phyloP scores from a whole-genome alignment of 2,329 filamentous ascomycete genomes.

The Calonectria naviculata region DNA sequence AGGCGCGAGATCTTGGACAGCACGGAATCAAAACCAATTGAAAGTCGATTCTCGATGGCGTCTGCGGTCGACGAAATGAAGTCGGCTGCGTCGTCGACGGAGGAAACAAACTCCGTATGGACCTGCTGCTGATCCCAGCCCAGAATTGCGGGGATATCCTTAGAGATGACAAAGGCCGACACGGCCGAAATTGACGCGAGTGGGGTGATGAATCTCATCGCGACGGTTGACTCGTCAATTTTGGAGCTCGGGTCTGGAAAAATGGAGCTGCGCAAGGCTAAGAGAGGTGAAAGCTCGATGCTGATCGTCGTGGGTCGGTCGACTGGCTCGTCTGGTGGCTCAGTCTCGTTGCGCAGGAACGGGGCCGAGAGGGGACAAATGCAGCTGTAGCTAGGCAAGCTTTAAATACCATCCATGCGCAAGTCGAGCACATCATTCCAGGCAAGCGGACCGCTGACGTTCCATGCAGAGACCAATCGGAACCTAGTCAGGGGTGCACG shows the following conservation, averaged over 20 bases:
- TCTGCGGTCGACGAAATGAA: slow-evolving; percentile 24
- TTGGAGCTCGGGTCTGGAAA: background rate
- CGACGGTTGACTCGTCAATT: background rate
- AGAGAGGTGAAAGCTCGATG: background rate
- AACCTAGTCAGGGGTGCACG: slow-evolving; percentile 1
- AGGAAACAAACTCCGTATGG: slow-evolving; percentile 9
- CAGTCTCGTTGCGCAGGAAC: background rate
- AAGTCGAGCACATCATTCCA: slow-evolving; percentile 8
- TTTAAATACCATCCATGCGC: background rate
- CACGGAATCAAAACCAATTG: slow-evolving; percentile 6
- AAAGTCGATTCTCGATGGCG: background rate
- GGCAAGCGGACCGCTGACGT: background rate
- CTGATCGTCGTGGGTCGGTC: background rate
- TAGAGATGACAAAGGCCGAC: slow-evolving; percentile 33
- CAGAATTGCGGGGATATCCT: slow-evolving; percentile 15
- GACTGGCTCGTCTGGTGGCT: background rate
- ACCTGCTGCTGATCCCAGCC: slow-evolving; percentile 24
- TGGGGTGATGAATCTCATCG: slow-evolving; percentile 32
- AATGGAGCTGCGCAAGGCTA: background rate
- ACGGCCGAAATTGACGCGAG: slow-evolving; percentile 34
- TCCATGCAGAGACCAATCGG: slow-evolving; percentile 1
- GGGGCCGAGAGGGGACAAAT: background rate
- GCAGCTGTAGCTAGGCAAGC: background rate
- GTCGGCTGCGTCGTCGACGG: slow-evolving; percentile 27
- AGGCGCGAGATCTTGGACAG: background rate